phyloP scores from a whole-genome alignment of 1,139 yeast species.

The Nakaseomyces bracarensis region DNA sequence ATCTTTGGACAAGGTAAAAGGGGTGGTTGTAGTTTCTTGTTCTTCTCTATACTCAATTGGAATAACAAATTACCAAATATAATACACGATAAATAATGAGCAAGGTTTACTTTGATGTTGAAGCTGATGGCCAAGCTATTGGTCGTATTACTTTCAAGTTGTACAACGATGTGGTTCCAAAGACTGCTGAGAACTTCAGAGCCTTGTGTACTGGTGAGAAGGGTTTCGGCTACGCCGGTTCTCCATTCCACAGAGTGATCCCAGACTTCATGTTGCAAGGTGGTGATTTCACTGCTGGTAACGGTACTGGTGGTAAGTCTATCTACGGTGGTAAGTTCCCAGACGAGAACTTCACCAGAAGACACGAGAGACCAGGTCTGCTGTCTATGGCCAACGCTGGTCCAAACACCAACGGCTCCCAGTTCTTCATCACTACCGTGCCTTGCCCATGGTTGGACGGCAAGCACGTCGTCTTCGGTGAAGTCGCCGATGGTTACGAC shows the following conservation, averaged over 20 bases:
- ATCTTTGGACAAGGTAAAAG: not conserved
- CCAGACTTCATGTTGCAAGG: slow-evolving; percentile 99
- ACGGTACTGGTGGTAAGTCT: slow-evolving; percentile 98
- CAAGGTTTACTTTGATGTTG: slow-evolving; percentile 32
- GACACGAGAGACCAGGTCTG: slow-evolving; percentile 87
- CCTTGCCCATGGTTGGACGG: slow-evolving; percentile 97
- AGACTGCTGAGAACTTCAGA: slow-evolving; percentile 97
- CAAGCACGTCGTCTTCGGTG: slow-evolving; percentile 98
- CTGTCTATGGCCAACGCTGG: slow-evolving; percentile 99
- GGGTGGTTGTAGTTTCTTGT: not conserved
- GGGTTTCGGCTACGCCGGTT: slow-evolving; percentile 89
- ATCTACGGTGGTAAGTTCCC: slow-evolving; percentile 94
- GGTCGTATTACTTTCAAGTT: slow-evolving; percentile 79
- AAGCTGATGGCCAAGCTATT: slow-evolving; percentile 36
- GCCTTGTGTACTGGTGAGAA: slow-evolving; percentile 95
- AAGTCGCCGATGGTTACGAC: slow-evolving; percentile 84
- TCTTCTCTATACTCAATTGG: not conserved
- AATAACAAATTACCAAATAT: not conserved
- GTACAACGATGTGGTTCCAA: slow-evolving; percentile 92
- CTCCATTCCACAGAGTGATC: slow-evolving; percentile 96
- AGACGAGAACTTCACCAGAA: slow-evolving; percentile 86
- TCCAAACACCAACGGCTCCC: slow-evolving; percentile 99
- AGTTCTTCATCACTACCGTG: slow-evolving; percentile 97
- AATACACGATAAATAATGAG: slow-evolving; percentile 21
- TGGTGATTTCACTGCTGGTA: slow-evolving; percentile 93